A percentile compares a stretch with the other conserved stretches of the same genome.
Evolutionary conservation across 2,329 filamentous ascomycete genomes (phyloP).

Genomic region (Fusarium graminum): DNA sequence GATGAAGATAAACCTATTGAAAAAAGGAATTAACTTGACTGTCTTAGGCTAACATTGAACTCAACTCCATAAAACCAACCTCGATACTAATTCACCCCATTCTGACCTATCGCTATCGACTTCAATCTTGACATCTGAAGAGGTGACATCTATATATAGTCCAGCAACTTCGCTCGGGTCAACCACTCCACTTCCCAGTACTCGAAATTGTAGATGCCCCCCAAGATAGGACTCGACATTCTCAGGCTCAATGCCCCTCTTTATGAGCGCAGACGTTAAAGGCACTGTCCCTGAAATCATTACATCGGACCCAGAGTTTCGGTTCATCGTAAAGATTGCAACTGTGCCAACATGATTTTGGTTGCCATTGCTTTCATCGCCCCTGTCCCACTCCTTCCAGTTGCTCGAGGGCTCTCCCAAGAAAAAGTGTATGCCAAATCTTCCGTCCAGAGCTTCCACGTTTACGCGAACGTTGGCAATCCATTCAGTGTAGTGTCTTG

Average conservation of each 20-base stretch:
- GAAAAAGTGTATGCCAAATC: slow-evolving; percentile 71
- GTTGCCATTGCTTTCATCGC: not conserved
- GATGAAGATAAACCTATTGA: not conserved
- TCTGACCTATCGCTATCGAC: not conserved
- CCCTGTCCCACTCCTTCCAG: slow-evolving; percentile 60
- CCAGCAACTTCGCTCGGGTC: not conserved
- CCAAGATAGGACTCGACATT: not conserved
- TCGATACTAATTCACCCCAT: not conserved
- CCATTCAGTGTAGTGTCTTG: slow-evolving; percentile 71
- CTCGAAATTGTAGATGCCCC: slow-evolving; percentile 24
- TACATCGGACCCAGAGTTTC: slow-evolving; percentile 50
- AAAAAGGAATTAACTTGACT: not conserved
- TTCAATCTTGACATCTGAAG: not conserved
- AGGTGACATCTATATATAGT: not conserved
- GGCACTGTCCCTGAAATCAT: slow-evolving; percentile 65
- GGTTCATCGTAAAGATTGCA: slow-evolving; percentile 64
- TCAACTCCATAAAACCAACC: not conserved
- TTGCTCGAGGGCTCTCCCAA: slow-evolving; percentile 66
- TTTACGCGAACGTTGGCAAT: slow-evolving; percentile 73
- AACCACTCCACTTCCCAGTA: slow-evolving; percentile 58
- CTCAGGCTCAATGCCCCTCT: not conserved
- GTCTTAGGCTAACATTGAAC: not conserved
- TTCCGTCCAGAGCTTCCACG: slow-evolving; percentile 54
- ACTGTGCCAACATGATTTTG: slow-evolving; percentile 65
- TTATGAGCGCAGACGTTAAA: slow-evolving; percentile 56